Evolutionary conservation across 495 filamentous ascomycete genomes (phyloP).

Genomic region (Filosporella fistucella): DNA sequence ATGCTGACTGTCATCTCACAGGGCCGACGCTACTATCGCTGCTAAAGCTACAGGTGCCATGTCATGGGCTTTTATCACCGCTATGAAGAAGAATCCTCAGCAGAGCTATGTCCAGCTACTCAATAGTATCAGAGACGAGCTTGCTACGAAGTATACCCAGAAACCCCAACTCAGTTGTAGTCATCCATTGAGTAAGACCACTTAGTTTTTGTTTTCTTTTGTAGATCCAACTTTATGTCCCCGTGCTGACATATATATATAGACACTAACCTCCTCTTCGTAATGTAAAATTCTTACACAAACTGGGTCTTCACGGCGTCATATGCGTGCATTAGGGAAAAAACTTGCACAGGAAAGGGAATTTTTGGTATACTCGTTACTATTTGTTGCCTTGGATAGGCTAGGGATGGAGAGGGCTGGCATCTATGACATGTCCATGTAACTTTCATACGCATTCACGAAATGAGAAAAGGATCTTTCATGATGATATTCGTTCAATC

Average conservation of each 20-base stretch:
- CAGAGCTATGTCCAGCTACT: slow-evolving; percentile 96
- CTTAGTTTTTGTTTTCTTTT: not conserved
- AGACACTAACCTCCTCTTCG: slow-evolving; percentile 26
- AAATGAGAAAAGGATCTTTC: too few relatives aligned
- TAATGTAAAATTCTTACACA: slow-evolving; percentile 21
- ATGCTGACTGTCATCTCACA: slow-evolving; percentile 27
- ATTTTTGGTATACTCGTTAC: too few relatives aligned
- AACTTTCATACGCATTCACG: too few relatives aligned
- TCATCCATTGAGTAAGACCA: slow-evolving; percentile 82
- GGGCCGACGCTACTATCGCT: slow-evolving; percentile 59
- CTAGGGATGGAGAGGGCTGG: too few relatives aligned
- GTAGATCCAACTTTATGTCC: not conserved
- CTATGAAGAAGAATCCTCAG: slow-evolving; percentile 94
- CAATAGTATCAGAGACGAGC: slow-evolving; percentile 91
- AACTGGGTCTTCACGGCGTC: slow-evolving; percentile 6
- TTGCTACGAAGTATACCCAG: slow-evolving; percentile 84
- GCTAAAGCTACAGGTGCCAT: slow-evolving; percentile 95
- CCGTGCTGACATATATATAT: slow-evolving; percentile 4
- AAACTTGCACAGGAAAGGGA: slow-evolving; percentile 9
- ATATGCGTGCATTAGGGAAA: slow-evolving; percentile 12
- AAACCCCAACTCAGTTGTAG: slow-evolving; percentile 97
- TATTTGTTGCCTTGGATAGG: too few relatives aligned
- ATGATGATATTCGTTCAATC: too few relatives aligned
- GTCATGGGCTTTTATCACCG: slow-evolving; percentile 94
- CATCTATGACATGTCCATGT: too few relatives aligned